Conservation (phyloP, 768 basidiomycete genomes). For the Tricholoma terreum region DNA sequence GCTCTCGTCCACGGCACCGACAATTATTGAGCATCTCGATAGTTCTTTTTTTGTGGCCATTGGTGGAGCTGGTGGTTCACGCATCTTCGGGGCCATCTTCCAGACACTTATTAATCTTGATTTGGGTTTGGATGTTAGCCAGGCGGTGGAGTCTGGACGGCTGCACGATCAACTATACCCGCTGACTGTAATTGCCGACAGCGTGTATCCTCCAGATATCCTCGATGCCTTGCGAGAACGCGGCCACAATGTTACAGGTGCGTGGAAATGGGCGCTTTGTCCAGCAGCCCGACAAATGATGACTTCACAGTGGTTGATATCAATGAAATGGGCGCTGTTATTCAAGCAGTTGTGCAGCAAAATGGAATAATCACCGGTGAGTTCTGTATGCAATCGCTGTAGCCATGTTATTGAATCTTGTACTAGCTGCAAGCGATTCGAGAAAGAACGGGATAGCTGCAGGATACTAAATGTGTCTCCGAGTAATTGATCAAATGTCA, state of each 20-base stretch:
- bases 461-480: constrained; percentile 59
- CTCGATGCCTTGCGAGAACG: constrained; percentile 51
- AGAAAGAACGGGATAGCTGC: constrained; percentile 91
- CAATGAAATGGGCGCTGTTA: constrained; percentile 69
- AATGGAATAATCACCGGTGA: constrained; percentile 63
- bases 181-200: constrained; percentile 53
- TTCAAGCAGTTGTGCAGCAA: constrained; percentile 60
- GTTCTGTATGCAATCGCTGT: constrained; percentile 20
- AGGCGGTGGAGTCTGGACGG: constrained; percentile 81
- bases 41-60: constrained; percentile 71
- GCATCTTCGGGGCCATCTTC: constrained; percentile 77
- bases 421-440: constrained; percentile 80
- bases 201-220: constrained; percentile 53
- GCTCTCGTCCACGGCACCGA: constrained; percentile 79
- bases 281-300: background rate
- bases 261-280: constrained; percentile 14
- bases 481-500: constrained; percentile 12
- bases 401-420: constrained; percentile 3
- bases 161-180: constrained; percentile 89
- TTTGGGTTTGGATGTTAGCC: constrained; percentile 76
- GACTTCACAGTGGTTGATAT: constrained; percentile 54
- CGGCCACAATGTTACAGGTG: constrained; percentile 75
- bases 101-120: constrained; percentile 79
- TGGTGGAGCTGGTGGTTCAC: constrained; percentile 86
- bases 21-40: constrained; percentile 73